Base-by-base conservation (phyloP, 495 filamentous ascomycete species). In the Pyrenula aspistea region DNA sequence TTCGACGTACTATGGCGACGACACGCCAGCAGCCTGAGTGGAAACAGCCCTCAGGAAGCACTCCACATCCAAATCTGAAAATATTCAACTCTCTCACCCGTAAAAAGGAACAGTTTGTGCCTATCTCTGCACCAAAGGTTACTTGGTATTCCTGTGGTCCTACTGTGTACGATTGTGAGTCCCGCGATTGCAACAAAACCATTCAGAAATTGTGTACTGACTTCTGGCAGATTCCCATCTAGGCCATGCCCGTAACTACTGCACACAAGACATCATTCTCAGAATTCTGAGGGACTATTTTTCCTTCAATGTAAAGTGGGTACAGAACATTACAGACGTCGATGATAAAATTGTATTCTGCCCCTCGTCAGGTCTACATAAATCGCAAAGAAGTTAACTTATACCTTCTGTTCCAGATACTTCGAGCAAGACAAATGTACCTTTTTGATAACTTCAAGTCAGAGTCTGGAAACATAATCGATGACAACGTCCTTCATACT, bases 301-400 rank as follows among this genome's bases (percentile, higher is more conserved):
- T 66, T 81, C 82, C 50, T 95, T 84, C 67, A 76, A 91, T 25
- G 83, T 97, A 56, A 80, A 85, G 49, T 96, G 95, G 76, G 89
- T 96, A 51, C 92, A 94, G 86, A 98, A 98, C 69, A 88, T 95
- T 61, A 95, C 91, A 2, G 89, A 95, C 72, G 80, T 95, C 1
- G 90, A 95, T 67, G 89, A 95, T 72, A 97, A 95, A 82, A 83
- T 87, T 65, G 55, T 63, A 4, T 25, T n/a, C n/a, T n/a, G n/a
- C 2, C 21, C 15, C 25, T 25, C 24, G n/a, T 2, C 12, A 20
- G 3, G 21, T 25, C 25, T 24, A 24, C 36, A 10, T 20, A 24
- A n/a, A n/a, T n/a, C n/a, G n/a, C n/a, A n/a, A n/a, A n/a, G n/a
- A n/a, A n/a, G n/a, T n/a, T n/a, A n/a, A n/a, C n/a, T n/a, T n/a